These are phyloP conservation scores for Hyaloscypha variabilis DNA, from an alignment of 495 filamentous ascomycete genomes.

Conservation along the genomic window DNA sequence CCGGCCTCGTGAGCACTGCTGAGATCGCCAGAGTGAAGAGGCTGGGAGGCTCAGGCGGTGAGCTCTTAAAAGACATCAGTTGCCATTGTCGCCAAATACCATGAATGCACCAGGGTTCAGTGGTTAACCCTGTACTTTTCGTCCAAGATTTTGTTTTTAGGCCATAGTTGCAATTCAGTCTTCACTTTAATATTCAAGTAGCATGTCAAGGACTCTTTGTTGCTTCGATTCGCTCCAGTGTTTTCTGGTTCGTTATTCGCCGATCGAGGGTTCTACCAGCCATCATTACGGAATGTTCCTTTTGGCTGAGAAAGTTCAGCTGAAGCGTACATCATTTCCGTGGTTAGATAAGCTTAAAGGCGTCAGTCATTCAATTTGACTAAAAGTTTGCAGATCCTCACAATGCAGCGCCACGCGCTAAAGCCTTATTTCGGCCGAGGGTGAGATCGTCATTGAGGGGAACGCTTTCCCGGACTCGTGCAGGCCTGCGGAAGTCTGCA, in stretches of 20 bases:
- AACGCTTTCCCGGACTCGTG: background rate
- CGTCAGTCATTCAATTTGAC: background rate
- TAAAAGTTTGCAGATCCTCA: conserved; percentile 4
- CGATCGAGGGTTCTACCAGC: no score
- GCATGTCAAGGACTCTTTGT: no score
- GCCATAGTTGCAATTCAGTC: no score
- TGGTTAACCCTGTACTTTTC: no score
- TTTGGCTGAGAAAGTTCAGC: background rate
- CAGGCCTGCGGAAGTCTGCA: background rate
- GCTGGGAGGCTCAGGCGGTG: background rate
- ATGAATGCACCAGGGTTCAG: background rate
- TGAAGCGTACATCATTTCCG: background rate
- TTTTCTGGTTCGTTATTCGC: no score
- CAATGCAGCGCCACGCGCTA: background rate
- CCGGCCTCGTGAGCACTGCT: background rate
- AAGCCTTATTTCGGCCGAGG: background rate
- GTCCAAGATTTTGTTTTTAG: no score
- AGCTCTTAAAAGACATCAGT: background rate
- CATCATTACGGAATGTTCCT: background rate
- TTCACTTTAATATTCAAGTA: no score
- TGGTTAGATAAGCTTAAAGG: conserved; percentile 11
- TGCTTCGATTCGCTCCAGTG: no score
- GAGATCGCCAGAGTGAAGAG: background rate
- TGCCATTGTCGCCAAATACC: background rate
- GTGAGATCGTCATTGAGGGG: background rate